phyloP scores from a whole-genome alignment of 2,329 filamentous ascomycete species.

The Aspergillus thermomutatus region DNA sequence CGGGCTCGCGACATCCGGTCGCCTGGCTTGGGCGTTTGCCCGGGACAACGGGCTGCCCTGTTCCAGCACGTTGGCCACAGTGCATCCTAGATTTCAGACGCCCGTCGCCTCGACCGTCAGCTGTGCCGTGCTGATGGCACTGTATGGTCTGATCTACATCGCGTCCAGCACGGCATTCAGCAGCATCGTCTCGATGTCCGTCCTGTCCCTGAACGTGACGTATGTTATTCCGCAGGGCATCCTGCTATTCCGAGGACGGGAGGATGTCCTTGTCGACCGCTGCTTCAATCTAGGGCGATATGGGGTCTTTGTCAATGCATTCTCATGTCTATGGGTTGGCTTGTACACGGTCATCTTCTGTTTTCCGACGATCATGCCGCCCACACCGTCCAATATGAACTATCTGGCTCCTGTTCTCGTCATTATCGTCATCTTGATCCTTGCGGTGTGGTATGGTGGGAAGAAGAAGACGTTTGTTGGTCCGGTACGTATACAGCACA shows the following conservation, averaged over 20 bases:
- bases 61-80: conserved; percentile 13
- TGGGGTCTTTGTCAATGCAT: conserved; percentile 38
- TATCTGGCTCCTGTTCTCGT: conserved; percentile 29
- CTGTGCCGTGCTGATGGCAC: conserved; percentile 42
- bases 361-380: conserved; percentile 42
- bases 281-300: conserved; percentile 30
- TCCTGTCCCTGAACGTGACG: conserved; percentile 35
- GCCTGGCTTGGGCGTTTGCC: conserved; percentile 10
- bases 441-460: neutral
- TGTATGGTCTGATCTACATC: conserved; percentile 35
- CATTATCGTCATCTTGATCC: neutral
- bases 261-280: conserved; percentile 17
- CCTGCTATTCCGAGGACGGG: conserved; percentile 37
- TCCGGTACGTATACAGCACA: neutral
- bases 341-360: conserved; percentile 47
- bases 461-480: neutral
- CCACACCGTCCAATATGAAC: conserved; percentile 46
- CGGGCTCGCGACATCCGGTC: conserved; percentile 10
- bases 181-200: conserved; percentile 36
- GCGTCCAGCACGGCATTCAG: conserved; percentile 40
- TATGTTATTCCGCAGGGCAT: conserved; percentile 45
- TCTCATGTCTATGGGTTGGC: conserved; percentile 44
- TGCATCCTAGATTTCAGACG: conserved; percentile 7
- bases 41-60: conserved; percentile 14
- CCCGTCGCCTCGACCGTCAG: conserved; percentile 44